These are phyloP conservation scores for Saccharum hybrid DNA, from an alignment of 202 grass and related monocot genomes.

Conservation along the genomic window DNA sequence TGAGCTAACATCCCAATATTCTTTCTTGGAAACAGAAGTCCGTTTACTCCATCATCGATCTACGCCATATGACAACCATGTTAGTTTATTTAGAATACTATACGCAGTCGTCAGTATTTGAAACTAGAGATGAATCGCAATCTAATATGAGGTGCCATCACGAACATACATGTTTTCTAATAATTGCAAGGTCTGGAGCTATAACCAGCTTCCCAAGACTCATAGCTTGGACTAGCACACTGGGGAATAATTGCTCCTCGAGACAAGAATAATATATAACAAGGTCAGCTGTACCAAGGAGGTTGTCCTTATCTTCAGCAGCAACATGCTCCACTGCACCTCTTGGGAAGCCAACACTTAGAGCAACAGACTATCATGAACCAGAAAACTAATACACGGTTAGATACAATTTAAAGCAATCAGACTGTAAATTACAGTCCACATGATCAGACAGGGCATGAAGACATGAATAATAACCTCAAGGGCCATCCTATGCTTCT, in stretches of 20 bases:
- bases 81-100: constrained; percentile 45
- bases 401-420: constrained; percentile 43
- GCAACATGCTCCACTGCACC: constrained; percentile 64
- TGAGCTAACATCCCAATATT: constrained; percentile 61
- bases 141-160: constrained; percentile 18
- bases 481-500: constrained; percentile 57
- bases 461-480: constrained; percentile 59
- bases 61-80: constrained; percentile 51
- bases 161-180: constrained; percentile 81
- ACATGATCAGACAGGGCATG: constrained; percentile 31
- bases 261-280: constrained; percentile 91
- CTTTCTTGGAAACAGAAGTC: constrained; percentile 77
- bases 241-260: constrained; percentile 86
- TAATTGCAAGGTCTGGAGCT: constrained; percentile 83
- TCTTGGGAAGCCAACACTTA: constrained; percentile 71
- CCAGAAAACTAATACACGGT: constrained; percentile 29
- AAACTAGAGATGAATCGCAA: constrained; percentile 29
- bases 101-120: constrained; percentile 27
- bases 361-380: constrained; percentile 63
- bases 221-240: constrained; percentile 82
- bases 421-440: constrained; percentile 28
- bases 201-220: constrained; percentile 83
- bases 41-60: constrained; percentile 91
- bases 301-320: constrained; percentile 56
- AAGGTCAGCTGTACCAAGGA: constrained; percentile 71